Percentiles rank a stretch among this genome's conserved stretches.
phyloP scores from a whole-genome alignment of 1,284 basidiomycete species.

The Trichosporon sp. region DNA sequence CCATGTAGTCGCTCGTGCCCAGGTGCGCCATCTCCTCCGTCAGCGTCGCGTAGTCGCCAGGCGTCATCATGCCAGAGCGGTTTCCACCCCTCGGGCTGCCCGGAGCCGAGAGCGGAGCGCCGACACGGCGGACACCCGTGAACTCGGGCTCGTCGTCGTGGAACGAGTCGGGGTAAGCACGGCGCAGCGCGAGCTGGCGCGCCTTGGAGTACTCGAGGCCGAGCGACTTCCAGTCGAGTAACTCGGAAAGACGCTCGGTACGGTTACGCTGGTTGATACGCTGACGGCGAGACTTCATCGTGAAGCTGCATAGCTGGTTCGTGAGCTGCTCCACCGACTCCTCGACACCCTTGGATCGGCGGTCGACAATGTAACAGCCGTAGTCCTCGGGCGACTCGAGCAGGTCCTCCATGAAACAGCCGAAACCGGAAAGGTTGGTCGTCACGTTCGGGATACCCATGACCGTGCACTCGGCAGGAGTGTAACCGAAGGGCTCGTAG shows the following conservation, averaged over 20 bases:
- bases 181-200: conserved; percentile 83
- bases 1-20: conserved; percentile 84
- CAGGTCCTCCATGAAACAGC: conserved; percentile 98
- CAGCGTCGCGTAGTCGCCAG: conserved; percentile 82
- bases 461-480: conserved; percentile 65
- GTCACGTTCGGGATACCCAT: conserved; percentile 98
- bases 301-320: conserved; percentile 75
- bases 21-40: conserved; percentile 92
- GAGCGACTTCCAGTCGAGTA: conserved; percentile 97
- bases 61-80: conserved; percentile 75
- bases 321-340: conserved; percentile 76
- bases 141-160: conserved; percentile 68
- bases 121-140: conserved; percentile 66
- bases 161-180: conserved; percentile 95
- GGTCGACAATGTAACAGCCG: conserved; percentile 93
- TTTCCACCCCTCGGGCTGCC: conserved; percentile 72
- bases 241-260: conserved; percentile 86
- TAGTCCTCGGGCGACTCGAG: conserved; percentile 78
- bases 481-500: conserved; percentile 60
- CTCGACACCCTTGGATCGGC: conserved; percentile 84
- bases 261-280: conserved; percentile 98
- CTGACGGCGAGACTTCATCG: conserved; percentile 87
- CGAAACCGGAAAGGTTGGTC: conserved; percentile 95
- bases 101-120: conserved; percentile 74
- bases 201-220: conserved; percentile 97